Conservation (phyloP, 768 basidiomycete species). For the Trametes meyenii region DNA sequence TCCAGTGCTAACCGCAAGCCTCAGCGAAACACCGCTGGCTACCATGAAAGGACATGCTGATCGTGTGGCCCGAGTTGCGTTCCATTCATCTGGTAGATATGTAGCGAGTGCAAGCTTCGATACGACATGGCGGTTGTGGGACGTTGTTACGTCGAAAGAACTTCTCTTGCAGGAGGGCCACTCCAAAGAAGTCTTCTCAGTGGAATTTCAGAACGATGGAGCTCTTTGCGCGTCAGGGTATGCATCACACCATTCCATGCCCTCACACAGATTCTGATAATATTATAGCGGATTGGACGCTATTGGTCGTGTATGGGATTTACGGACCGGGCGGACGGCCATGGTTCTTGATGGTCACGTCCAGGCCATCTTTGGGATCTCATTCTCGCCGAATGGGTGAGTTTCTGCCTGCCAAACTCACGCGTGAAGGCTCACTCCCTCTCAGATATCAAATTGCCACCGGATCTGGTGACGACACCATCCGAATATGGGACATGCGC, state of each 20-base stretch:
- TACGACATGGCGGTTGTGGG: slow-evolving; percentile 97
- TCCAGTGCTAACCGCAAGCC: not conserved
- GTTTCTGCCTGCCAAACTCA: not conserved
- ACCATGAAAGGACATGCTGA: slow-evolving; percentile 87
- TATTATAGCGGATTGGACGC: slow-evolving; percentile 85
- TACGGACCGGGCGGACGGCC: slow-evolving; percentile 91
- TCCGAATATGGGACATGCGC: slow-evolving; percentile 98
- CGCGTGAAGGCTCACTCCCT: not conserved
- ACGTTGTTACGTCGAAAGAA: slow-evolving; percentile 79
- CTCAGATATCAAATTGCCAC: slow-evolving; percentile 94
- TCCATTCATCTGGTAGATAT: slow-evolving; percentile 95
- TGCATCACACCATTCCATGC: slow-evolving; percentile 28
- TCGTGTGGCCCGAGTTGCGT: slow-evolving; percentile 91
- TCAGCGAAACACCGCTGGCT: slow-evolving; percentile 83
- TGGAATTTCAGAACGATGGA: slow-evolving; percentile 97
- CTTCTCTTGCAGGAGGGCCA: slow-evolving; percentile 94
- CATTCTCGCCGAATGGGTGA: slow-evolving; percentile 95
- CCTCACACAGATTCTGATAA: not conserved
- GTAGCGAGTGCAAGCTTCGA: slow-evolving; percentile 96
- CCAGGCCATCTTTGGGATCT: slow-evolving; percentile 86
- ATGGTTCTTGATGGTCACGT: slow-evolving; percentile 99
- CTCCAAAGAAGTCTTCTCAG: slow-evolving; percentile 92
- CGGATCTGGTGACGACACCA: slow-evolving; percentile 95
- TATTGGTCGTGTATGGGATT: slow-evolving; percentile 96
- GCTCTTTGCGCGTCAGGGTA: slow-evolving; percentile 93